Conservation (phyloP, 2,329 filamentous ascomycete species). For the Hortaea werneckii region DNA sequence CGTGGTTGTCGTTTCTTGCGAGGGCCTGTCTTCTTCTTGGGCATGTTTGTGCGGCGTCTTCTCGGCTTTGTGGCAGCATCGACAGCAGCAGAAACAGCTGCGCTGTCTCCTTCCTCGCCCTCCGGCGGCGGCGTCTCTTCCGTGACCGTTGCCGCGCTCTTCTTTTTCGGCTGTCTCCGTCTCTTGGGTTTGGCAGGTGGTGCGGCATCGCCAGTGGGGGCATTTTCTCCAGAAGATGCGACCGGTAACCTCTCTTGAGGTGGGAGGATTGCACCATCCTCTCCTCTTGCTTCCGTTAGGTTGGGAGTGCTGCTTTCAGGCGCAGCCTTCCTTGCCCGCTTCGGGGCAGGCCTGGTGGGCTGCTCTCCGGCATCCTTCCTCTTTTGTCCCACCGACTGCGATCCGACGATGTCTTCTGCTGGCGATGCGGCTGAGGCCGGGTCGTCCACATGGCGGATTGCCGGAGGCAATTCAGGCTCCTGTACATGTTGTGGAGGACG, state of each 20-base stretch:
- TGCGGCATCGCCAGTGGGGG: too few relatives aligned
- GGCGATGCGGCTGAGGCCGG: too few relatives aligned
- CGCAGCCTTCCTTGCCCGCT: conserved; percentile 13
- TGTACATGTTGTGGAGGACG: too few relatives aligned
- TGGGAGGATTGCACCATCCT: background rate
- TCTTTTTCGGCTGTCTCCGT: background rate
- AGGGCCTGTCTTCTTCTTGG: background rate
- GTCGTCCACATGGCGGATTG: too few relatives aligned
- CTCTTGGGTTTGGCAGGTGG: background rate
- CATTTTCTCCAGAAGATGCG: too few relatives aligned
- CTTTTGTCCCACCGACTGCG: too few relatives aligned
- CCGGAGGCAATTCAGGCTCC: too few relatives aligned
- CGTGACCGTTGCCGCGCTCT: conserved; percentile 1
- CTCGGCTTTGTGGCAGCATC: background rate
- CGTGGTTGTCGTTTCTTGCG: conserved; percentile 4
- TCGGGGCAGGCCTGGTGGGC: conserved; percentile 7
- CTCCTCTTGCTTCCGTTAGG: conserved; percentile 4
- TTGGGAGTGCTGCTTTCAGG: conserved; percentile 13
- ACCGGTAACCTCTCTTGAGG: background rate
- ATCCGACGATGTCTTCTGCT: too few relatives aligned
- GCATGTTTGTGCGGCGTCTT: background rate
- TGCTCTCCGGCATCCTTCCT: conserved; percentile 3
- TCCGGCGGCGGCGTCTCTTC: background rate
- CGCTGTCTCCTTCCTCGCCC: background rate
- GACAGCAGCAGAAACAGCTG: background rate